Base-by-base conservation (phyloP, 805 yeast species). In the Ogataea haglerorum region DNA sequence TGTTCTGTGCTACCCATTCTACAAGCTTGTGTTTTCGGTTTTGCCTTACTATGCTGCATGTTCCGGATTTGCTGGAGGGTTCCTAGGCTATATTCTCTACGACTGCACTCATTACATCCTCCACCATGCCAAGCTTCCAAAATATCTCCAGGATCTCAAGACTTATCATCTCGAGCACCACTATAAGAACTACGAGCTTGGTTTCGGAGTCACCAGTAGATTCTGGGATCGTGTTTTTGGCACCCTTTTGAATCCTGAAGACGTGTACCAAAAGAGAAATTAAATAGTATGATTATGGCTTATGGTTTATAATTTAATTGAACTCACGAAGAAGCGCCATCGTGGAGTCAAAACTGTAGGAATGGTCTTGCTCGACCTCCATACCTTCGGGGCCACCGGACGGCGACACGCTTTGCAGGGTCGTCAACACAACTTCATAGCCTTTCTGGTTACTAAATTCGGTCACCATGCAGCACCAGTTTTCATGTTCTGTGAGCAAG, bases 131-230 rank as follows among this genome's bases (percentile, higher is more conserved):
- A 75, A 73, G 57, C 72, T 93, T 56, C 99, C 99, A 17, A 56
- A 68, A 29, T 84, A 72, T 59, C 69, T 88, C 66, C 89, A 86
- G 61, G 80, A 76, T 22, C 69, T 88, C 58, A 93, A 93, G 66
- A 86, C 85, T 36, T 82, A 88, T 61, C 99, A 93, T 64, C 75
- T 93, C 65, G 98, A 91, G 63, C 99, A 93, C 65, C 99, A 93
- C 62, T 93, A 93, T 72, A 90, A 91, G 70, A 91, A 93, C 67
- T 93, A 87, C 65, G 95, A 95, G 65, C 69, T 90, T 53, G 99
- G 98, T 1, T 93, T 90, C 54, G 99, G 99, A 52, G 98, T 93
- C 48, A 88, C 98, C 22, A 76, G 89, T 47, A 80, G 78, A 67
- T 87, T 87, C 66, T 93, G 99, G 99, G 99, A 93, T 64, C 75